Evolutionary conservation across 768 basidiomycete genomes (phyloP), one percentile per base, ranked within the genome.

Genomic region (Tremella mesenterica): DNA sequence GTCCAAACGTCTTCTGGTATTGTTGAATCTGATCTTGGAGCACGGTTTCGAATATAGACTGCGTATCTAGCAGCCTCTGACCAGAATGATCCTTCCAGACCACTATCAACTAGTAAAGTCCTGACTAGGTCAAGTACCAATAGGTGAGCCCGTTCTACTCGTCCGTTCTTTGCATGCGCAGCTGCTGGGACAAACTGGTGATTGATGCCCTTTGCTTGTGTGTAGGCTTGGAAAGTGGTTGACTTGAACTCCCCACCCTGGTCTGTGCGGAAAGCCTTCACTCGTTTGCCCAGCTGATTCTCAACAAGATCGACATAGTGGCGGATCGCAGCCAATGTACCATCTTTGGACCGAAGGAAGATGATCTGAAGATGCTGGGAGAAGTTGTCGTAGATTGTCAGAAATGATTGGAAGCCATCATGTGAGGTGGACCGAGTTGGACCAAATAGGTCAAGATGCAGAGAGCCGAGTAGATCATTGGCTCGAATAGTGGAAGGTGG

Each of bases 101-200:
- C n/a, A n/a, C 27, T 3, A 12, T 1, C 21, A 10, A 41, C 23
- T 4, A 54, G 38, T n/a, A 12, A 20, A 12, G 52, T 54, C 14
- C 52, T 30, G n/a, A 48, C 45, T 1, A 23, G 10, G 21, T 54
- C 33, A 10, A 47, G 52, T 6, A 54, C 16, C 1, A 46, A 39
- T 10, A 54, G 46, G 29, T 54, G 52, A 2, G 26, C 45, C 2
- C 52, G n/a, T 41, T 54, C 52, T 8, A 54, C 52, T 38, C 52
- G 18, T 9, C 30, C 52, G 14, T 54, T 54, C 28, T 54, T 44
- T n/a, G n/a, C n/a, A n/a, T n/a, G n/a, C n/a, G n/a, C n/a, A n/a
- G n/a, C n/a, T n/a, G n/a, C n/a, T n/a, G 31, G 52, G 5, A 39
- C 33, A 14, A 34, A 28, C 7, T 18, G 23, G 46, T 54, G 52